Conservation (phyloP, 495 filamentous ascomycete species). For the Lophiostoma macrostomum region DNA sequence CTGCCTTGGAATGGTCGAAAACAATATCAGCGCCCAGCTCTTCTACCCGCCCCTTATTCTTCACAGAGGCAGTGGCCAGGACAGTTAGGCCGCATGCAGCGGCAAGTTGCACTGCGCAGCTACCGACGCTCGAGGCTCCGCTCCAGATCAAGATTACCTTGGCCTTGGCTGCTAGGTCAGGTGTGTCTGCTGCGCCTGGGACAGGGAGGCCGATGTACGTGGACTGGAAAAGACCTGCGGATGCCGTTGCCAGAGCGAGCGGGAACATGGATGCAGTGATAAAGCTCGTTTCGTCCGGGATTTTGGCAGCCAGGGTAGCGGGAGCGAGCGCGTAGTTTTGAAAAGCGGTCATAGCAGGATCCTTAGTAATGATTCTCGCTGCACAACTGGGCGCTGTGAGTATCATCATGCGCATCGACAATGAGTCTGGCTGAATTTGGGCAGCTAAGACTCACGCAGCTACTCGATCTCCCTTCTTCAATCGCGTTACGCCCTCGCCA, state of each 20-base stretch:
- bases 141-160: conserved; percentile 41
- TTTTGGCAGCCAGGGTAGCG: conserved; percentile 25
- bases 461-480: conserved; percentile 36
- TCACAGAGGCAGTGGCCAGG: conserved; percentile 32
- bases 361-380: background rate
- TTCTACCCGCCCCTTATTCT: conserved; percentile 32
- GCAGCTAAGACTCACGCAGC: conserved; percentile 33
- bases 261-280: conserved; percentile 49
- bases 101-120: conserved; percentile 36
- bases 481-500: conserved; percentile 32
- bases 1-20: conserved; percentile 35
- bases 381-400: no score
- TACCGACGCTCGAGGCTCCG: conserved; percentile 36
- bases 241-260: conserved; percentile 48
- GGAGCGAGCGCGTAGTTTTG: conserved; percentile 24
- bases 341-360: conserved; percentile 18
- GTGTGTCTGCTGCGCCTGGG: conserved; percentile 29
- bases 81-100: conserved; percentile 31
- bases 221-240: conserved; percentile 45
- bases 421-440: no score
- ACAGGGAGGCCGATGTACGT: conserved; percentile 37
- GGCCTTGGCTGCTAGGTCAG: conserved; percentile 25
- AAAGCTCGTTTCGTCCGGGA: conserved; percentile 47
- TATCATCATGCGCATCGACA: no score
- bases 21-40: conserved; percentile 32